Evolutionary conservation across 2,329 filamentous ascomycete genomes (phyloP).

Genomic region (Calonectria crousiana): DNA sequence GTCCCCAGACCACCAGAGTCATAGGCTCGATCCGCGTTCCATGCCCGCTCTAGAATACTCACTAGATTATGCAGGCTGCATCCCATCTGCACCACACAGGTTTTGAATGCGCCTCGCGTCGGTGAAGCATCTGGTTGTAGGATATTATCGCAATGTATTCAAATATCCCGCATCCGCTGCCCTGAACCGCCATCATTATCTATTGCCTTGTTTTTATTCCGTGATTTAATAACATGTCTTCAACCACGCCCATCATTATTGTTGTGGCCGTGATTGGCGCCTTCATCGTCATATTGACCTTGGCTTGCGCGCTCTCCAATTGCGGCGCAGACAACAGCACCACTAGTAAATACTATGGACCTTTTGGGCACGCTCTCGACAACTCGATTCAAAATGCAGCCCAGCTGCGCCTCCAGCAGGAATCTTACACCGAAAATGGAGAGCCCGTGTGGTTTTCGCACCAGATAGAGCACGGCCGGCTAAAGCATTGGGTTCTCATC

Average conservation of each 20-base stretch:
- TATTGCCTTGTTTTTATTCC: background rate
- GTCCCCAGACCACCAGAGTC: background rate
- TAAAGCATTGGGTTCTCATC: constrained; percentile 4
- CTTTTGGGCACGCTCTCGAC: background rate
- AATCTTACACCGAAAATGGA: constrained; percentile 1
- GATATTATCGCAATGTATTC: background rate
- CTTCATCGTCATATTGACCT: background rate
- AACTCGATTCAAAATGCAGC: background rate
- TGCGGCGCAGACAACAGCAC: background rate
- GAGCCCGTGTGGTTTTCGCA: constrained; percentile 12
- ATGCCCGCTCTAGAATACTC: background rate
- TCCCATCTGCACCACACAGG: background rate
- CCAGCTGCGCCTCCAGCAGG: constrained; percentile 9
- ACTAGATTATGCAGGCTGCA: background rate
- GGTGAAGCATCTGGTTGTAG: background rate
- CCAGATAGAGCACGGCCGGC: background rate
- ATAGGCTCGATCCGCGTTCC: background rate
- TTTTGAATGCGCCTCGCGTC: constrained; percentile 5
- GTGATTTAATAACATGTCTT: background rate
- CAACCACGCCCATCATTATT: background rate
- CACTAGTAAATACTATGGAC: background rate
- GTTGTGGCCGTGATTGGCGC: background rate
- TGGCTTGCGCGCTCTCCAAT: background rate
- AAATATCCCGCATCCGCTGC: background rate
- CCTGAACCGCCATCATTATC: no score